Percentiles rank a stretch among this genome's conserved stretches.
These are phyloP conservation scores for Epicoccum sorghinum DNA, from an alignment of 2,329 filamentous ascomycete genomes.

Conservation along the genomic window DNA sequence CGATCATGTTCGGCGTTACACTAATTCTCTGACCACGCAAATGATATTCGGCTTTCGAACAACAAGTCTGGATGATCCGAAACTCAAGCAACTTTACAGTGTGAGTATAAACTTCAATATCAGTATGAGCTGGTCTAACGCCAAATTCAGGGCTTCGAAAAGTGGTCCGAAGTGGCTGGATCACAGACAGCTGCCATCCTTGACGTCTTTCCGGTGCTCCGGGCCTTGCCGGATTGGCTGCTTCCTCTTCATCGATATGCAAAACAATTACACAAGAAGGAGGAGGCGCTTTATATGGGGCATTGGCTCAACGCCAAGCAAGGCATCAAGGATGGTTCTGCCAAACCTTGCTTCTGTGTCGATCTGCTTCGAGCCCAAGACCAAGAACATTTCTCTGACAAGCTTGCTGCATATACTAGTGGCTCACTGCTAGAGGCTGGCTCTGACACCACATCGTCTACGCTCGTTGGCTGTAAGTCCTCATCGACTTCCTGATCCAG, in stretches of 20 bases:
- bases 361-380: constrained; percentile 30
- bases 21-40: constrained; percentile 56
- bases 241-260: constrained; percentile 49
- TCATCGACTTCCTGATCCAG: background rate
- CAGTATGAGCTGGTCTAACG: too few species aligned
- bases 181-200: constrained; percentile 52
- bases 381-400: constrained; percentile 28
- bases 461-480: constrained; percentile 27
- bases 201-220: constrained; percentile 55
- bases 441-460: constrained; percentile 35
- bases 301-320: constrained; percentile 33
- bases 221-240: constrained; percentile 42
- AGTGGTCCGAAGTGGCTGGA: constrained; percentile 52
- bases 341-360: constrained; percentile 33
- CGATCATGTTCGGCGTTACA: constrained; percentile 56
- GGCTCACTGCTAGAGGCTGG: constrained; percentile 39
- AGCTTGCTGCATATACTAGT: constrained; percentile 28
- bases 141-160: constrained; percentile 42
- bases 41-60: constrained; percentile 56
- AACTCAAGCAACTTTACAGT: constrained; percentile 26
- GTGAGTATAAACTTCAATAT: background rate
- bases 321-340: constrained; percentile 7
- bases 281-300: constrained; percentile 41
- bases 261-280: constrained; percentile 52
- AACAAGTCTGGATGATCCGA: constrained; percentile 21